Evolutionary conservation across 1,284 basidiomycete species (phyloP).

Genomic region (Marasmius sp.): DNA sequence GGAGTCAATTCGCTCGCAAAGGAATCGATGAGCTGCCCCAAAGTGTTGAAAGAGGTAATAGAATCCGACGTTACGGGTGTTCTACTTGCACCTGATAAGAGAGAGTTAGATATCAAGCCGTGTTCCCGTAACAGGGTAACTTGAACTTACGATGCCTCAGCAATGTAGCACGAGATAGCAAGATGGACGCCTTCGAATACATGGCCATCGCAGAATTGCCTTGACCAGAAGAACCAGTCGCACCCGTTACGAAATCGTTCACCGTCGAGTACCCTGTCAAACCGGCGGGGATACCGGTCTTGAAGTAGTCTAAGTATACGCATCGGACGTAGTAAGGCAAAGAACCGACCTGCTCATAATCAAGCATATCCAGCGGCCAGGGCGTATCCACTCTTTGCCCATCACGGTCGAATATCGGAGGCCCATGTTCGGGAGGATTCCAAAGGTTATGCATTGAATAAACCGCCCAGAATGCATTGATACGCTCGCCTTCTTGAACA

Average conservation of each 20-base stretch:
- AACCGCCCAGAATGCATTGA: conserved; percentile 58
- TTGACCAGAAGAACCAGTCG: conserved; percentile 1
- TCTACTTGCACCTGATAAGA: neutral
- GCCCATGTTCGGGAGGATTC: conserved; percentile 27
- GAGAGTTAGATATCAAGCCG: neutral
- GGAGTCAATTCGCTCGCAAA: conserved; percentile 5
- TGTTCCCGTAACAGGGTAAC: neutral
- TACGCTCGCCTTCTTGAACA: conserved; percentile 58
- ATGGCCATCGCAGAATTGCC: conserved; percentile 8
- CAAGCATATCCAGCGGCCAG: conserved; percentile 53
- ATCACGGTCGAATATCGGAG: conserved; percentile 43
- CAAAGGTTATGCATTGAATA: conserved; percentile 53
- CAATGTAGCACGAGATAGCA: conserved; percentile 2
- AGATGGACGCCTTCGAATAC: conserved; percentile 10
- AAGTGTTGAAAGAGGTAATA: neutral
- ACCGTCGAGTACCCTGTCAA: conserved; percentile 8
- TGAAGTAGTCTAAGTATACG: neutral
- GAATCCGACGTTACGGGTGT: neutral
- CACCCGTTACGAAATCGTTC: conserved; percentile 7
- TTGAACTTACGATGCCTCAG: neutral
- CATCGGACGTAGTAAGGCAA: neutral
- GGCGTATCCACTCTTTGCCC: conserved; percentile 54
- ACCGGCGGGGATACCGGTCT: conserved; percentile 3
- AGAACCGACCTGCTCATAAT: conserved; percentile 42
- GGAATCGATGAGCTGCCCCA: conserved; percentile 8